Evolutionary conservation across 345 rosid species (phyloP), one percentile per base, ranked within the genome.

Genomic region (Dovyalis caffra): DNA sequence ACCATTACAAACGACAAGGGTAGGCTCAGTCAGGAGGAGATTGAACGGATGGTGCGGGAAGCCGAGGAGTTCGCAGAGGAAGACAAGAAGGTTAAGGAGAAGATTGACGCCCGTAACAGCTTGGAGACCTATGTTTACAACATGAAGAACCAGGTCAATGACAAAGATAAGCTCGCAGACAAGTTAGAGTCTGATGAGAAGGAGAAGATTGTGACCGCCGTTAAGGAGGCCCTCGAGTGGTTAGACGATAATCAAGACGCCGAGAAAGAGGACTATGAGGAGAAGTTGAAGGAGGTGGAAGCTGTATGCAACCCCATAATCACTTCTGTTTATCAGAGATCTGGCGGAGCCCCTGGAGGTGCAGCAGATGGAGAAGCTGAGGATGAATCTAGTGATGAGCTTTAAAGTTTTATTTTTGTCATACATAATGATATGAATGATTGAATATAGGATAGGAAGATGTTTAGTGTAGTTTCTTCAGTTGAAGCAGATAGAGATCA

Each of bases 201-300:
- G 71, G 82, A 79, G 25, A 74, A 79, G 65, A 70, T 79, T 29
- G 78, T 69, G 32, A 60, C 37, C 8, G 72, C 78, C 18, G 57
- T 65, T 20, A 74, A 66, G 64, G 78, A 74, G 47, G 78, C 73
- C 1, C 57, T 74, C 12, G 78, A 79, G 32, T 79, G 82, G 78
- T 26, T 82, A 57, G 80, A 82, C n/a, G 85, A 75, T 35, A 82
- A 82, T 32, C 85, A 78, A 71, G 72, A 8, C 6, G 79, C 77
- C 0, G 73, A 78, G 77, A 78, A 78, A 62, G 82, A 82, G 12
- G 85, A 82, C 18, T 78, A 75, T 14, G 76, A 69, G 8, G 73
- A 70, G 76, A 79, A 58, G 72, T 62, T 79, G 26, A 79, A 79
- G 75, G 85, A 78, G 75, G 82, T 82, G 34, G 82, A 82, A 65